A percentile compares a stretch with the other conserved stretches of the same genome.
These are phyloP conservation scores for Arthroderma sp. DNA, from an alignment of 2,329 filamentous ascomycete species.

Conservation along the genomic window DNA sequence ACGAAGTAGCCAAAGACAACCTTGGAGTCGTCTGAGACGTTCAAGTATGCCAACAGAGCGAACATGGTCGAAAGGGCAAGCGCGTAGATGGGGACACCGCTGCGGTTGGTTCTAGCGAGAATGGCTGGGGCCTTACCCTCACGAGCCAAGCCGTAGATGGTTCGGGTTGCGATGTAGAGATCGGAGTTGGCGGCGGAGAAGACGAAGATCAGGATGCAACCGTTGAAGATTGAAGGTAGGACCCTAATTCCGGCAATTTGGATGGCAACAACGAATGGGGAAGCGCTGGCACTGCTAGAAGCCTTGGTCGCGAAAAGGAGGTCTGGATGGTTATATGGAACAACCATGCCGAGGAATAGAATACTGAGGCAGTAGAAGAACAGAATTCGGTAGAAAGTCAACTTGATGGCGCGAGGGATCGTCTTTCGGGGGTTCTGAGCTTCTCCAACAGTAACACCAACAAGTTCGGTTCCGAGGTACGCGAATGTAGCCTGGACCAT, in stretches of 20 bases:
- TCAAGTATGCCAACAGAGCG: constrained; percentile 37
- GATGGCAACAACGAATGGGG: constrained; percentile 61
- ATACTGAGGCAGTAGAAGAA: constrained; percentile 48
- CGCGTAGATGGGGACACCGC: constrained; percentile 36
- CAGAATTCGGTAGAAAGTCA: constrained; percentile 44
- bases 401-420: constrained; percentile 43
- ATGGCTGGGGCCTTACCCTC: constrained; percentile 61
- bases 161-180: constrained; percentile 53
- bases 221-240: constrained; percentile 62
- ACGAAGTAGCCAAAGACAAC: constrained; percentile 38
- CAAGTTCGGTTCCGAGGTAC: constrained; percentile 35
- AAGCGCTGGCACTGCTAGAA: constrained; percentile 48
- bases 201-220: constrained; percentile 59
- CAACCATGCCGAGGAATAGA: constrained; percentile 47
- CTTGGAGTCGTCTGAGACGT: constrained; percentile 27
- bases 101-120: constrained; percentile 56
- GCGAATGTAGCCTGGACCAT: constrained; percentile 33
- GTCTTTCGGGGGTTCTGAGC: constrained; percentile 41
- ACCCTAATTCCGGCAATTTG: constrained; percentile 53
- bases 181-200: constrained; percentile 58
- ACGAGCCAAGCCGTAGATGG: constrained; percentile 64
- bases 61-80: constrained; percentile 31
- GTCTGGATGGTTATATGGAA: constrained; percentile 52
- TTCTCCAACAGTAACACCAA: constrained; percentile 46
- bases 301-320: constrained; percentile 42